These are phyloP conservation scores for Uronychia setigera DNA, from an alignment of 73 alveolate species.

Conservation along the genomic window DNA sequence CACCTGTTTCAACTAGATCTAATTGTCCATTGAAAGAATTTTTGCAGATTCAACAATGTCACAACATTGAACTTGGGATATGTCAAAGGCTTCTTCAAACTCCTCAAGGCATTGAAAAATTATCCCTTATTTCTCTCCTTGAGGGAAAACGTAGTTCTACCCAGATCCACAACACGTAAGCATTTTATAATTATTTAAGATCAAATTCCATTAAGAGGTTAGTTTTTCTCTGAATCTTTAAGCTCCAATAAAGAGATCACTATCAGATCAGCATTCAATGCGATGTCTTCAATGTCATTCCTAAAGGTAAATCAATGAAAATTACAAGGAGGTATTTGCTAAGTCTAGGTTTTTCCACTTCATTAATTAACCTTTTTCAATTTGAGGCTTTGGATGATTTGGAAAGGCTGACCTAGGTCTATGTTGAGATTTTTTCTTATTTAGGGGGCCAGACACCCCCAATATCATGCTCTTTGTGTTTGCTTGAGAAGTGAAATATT, in stretches of 20 bases:
- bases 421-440: too few relatives aligned
- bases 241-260: not conserved
- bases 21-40: not conserved
- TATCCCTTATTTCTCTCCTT: not conserved
- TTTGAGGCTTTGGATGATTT: too few relatives aligned
- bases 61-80: not conserved
- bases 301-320: not conserved
- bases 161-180: not conserved
- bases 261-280: not conserved
- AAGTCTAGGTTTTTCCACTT: too few relatives aligned
- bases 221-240: not conserved
- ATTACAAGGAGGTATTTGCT: too few relatives aligned
- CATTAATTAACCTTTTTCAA: too few relatives aligned
- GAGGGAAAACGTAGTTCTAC: too few relatives aligned
- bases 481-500: too few relatives aligned
- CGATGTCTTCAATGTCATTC: not conserved
- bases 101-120: not conserved
- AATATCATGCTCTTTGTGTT: too few relatives aligned
- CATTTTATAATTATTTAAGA: not conserved
- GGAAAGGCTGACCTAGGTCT: too few relatives aligned
- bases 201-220: not conserved
- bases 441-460: too few relatives aligned
- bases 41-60: not conserved
- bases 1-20: not conserved
- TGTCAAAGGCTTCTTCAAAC: not conserved